These are phyloP conservation scores for Erodium chrysanthum DNA, from an alignment of 441 rosid species.

Conservation along the genomic window DNA sequence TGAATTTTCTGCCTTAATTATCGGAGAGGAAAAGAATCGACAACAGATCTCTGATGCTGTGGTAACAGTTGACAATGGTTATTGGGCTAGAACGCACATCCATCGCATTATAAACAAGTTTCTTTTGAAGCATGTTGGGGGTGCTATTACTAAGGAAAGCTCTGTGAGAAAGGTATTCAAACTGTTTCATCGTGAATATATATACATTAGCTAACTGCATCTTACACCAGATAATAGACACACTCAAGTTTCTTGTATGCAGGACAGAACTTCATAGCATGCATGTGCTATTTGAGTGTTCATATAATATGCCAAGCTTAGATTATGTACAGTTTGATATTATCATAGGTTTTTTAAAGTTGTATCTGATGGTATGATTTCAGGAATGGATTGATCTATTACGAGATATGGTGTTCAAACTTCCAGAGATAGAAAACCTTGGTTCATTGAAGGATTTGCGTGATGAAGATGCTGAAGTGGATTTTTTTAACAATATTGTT, in stretches of 20 bases:
- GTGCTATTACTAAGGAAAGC: slow-evolving; percentile 52
- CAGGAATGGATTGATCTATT: slow-evolving; percentile 92
- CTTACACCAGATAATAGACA: not conserved
- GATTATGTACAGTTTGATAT: not conserved
- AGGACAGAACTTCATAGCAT: not conserved
- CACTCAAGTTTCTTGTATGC: not conserved
- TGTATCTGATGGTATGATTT: slow-evolving; percentile 16
- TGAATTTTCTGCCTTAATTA: slow-evolving; percentile 53
- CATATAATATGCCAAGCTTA: not conserved
- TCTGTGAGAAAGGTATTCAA: slow-evolving; percentile 52
- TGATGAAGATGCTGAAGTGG: slow-evolving; percentile 76
- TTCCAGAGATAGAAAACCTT: slow-evolving; percentile 56
- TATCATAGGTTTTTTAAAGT: slow-evolving; percentile 8
- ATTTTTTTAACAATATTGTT: slow-evolving; percentile 69
- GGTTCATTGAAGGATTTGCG: slow-evolving; percentile 51
- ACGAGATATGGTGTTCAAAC: slow-evolving; percentile 67
- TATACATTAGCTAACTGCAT: not conserved
- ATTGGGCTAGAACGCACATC: slow-evolving; percentile 53
- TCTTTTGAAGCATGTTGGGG: slow-evolving; percentile 59
- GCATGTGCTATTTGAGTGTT: not conserved
- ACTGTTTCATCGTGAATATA: not conserved
- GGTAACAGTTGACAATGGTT: slow-evolving; percentile 24
- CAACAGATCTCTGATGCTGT: slow-evolving; percentile 24
- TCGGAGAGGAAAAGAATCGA: slow-evolving; percentile 29
- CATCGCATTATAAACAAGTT: slow-evolving; percentile 45